Conservation (phyloP, 352 stramenopile species). For the Albugo candida region DNA sequence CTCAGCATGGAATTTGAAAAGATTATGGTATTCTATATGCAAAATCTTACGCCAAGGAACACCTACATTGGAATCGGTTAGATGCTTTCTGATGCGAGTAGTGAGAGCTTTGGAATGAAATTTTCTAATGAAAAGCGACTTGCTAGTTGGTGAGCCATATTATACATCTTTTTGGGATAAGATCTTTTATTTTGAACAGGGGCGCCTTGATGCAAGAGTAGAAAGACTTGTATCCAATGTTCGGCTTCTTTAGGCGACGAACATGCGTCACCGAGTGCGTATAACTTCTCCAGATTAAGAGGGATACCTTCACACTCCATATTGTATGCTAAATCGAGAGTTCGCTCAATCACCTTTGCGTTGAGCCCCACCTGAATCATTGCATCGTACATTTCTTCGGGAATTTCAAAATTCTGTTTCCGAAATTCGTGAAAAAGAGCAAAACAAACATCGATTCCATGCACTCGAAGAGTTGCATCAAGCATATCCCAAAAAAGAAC, state of each 20-base stretch:
- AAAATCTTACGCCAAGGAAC: too few species aligned
- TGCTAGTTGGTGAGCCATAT: too few species aligned
- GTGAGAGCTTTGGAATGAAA: slow-evolving; percentile 16
- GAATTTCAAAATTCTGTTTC: slow-evolving; percentile 25
- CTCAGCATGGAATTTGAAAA: too few species aligned
- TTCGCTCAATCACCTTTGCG: slow-evolving; percentile 25
- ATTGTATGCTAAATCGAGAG: slow-evolving; percentile 55
- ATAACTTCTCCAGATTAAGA: slow-evolving; percentile 26
- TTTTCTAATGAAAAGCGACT: slow-evolving; percentile 22
- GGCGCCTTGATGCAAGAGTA: slow-evolving; percentile 35
- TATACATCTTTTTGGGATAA: too few species aligned
- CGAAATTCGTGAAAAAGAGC: slow-evolving; percentile 35
- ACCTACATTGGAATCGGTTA: too few species aligned
- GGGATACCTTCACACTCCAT: slow-evolving; percentile 65
- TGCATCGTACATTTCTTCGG: slow-evolving; percentile 32
- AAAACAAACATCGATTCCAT: slow-evolving; percentile 31
- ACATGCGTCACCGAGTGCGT: slow-evolving; percentile 23
- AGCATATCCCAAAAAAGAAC: slow-evolving; percentile 46
- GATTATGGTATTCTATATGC: too few species aligned
- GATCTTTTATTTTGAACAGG: too few species aligned
- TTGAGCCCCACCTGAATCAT: slow-evolving; percentile 23
- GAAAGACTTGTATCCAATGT: slow-evolving; percentile 39
- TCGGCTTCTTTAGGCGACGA: slow-evolving; percentile 23
- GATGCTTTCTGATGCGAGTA: too few species aligned
- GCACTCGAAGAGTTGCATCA: slow-evolving; percentile 26